Evolutionary conservation across 2,329 filamentous ascomycete species (phyloP), one percentile per base, ranked within the genome.

Genomic region (Ophiostoma quercus): DNA sequence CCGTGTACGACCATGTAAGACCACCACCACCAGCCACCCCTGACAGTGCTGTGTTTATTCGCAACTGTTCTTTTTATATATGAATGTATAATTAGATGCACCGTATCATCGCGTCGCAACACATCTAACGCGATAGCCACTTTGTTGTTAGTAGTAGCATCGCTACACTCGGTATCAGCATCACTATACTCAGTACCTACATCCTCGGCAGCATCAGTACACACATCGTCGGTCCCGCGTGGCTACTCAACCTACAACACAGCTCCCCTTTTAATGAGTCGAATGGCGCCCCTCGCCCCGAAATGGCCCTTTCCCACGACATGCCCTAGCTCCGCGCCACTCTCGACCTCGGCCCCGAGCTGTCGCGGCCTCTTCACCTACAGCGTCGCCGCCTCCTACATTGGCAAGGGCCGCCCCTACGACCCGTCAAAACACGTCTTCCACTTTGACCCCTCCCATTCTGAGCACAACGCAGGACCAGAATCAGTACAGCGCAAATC

Each of bases 321-420:
- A 47, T 14, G 25, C 37, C n/a, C 8, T 37, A 34, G 1, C 25
- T n/a, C 41, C 1, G 22, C 16, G 29, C 29, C 65, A 65, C 34
- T 39, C 3, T 22, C 57, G 9, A 25, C 34, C 32, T 39, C 66
- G 5, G 43, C 60, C 16, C 47, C 63, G 7, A 25, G 39, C 12
- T 67, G 69, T 14, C 66, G 69, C 1, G 60, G 41, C 60, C n/a
- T 76, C 34, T 86, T 92, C 76, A 86, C 85, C 68, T 93, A 92
- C 78, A 84, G 90, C 73, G 84, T 92, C 71, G 89, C 90, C 39
- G 90, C 90, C 6, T 91, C 91, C 5, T 93, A 90, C 76, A 90
- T 89, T 67, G 90, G 87, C 71, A 94, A 94, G 78, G 86, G 88
- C 74, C 85, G 84, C 63, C 84, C 83, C 41, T 93, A 88, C 80